Evolutionary conservation across 768 basidiomycete genomes (phyloP).

Genomic region (Trichaptum fuscoviolaceum): DNA sequence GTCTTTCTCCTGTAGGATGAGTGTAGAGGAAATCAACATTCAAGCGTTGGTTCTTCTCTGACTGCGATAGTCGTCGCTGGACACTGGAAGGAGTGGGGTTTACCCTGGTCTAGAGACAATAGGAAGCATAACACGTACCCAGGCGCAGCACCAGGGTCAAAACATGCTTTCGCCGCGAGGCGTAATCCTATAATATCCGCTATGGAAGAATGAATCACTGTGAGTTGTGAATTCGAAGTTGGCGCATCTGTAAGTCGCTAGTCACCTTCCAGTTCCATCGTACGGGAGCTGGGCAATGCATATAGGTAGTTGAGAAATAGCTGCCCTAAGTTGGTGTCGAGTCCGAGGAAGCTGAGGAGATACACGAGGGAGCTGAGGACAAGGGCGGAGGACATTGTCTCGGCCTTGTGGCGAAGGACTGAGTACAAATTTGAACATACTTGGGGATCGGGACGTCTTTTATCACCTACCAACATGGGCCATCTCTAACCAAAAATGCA

Average conservation of each 20-base stretch:
- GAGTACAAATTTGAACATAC: conserved; percentile 21
- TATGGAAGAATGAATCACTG: conserved; percentile 20
- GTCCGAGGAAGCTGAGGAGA: conserved; percentile 43
- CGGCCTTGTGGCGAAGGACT: conserved; percentile 54
- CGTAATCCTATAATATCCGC: conserved; percentile 84
- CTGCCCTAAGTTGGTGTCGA: conserved; percentile 51
- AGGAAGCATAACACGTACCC: conserved; percentile 40
- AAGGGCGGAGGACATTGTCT: conserved; percentile 36
- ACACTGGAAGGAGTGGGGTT: conserved; percentile 2
- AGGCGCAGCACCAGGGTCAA: conserved; percentile 73
- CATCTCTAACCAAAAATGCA: conserved; percentile 47
- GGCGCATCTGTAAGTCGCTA: conserved; percentile 1
- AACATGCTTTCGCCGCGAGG: conserved; percentile 81
- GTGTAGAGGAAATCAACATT: conserved; percentile 65
- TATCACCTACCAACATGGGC: conserved; percentile 57
- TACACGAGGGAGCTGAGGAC: conserved; percentile 37
- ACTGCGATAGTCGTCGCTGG: neutral
- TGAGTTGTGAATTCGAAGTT: neutral
- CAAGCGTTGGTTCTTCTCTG: conserved; percentile 23
- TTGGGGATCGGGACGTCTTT: neutral
- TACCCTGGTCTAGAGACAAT: neutral
- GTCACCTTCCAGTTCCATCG: conserved; percentile 76
- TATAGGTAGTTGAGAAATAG: conserved; percentile 46
- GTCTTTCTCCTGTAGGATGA: conserved; percentile 69
- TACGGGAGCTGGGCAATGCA: conserved; percentile 78